These are phyloP conservation scores for Botrytis fragariae DNA, from an alignment of 2,329 filamentous ascomycete species.

Conservation along the genomic window DNA sequence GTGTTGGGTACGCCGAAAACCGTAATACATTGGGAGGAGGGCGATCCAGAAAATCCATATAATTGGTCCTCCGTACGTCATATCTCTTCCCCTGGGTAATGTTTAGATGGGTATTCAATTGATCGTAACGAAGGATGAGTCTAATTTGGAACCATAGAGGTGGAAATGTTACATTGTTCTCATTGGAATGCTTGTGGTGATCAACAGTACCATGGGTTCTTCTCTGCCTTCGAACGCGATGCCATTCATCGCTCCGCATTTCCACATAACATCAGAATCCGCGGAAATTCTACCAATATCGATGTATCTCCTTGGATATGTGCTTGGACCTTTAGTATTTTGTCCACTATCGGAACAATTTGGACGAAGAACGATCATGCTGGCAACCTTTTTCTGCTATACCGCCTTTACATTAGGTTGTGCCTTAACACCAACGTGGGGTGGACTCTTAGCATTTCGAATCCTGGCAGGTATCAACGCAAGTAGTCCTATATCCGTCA, in stretches of 20 bases:
- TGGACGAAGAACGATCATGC: conserved; percentile 57
- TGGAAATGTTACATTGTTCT: conserved; percentile 56
- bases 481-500: conserved; percentile 59
- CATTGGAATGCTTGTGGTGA: conserved; percentile 56
- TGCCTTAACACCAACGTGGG: conserved; percentile 59
- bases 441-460: conserved; percentile 60
- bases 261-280: conserved; percentile 48
- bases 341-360: conserved; percentile 65
- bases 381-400: conserved; percentile 65
- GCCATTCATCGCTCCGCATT: conserved; percentile 55
- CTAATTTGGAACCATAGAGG: conserved; percentile 38
- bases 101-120: neutral
- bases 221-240: conserved; percentile 63
- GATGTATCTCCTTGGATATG: conserved; percentile 62
- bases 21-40: conserved; percentile 34
- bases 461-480: conserved; percentile 60
- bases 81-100: neutral
- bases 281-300: conserved; percentile 56
- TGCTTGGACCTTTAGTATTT: conserved; percentile 56
- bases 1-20: conserved; percentile 24
- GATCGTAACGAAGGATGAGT: no score
- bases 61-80: conserved; percentile 35
- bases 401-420: conserved; percentile 65
- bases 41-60: conserved; percentile 36
- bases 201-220: conserved; percentile 67